Conservation (phyloP, 176 grass and related monocot genomes). For the Hsuehochloa calcarea region DNA sequence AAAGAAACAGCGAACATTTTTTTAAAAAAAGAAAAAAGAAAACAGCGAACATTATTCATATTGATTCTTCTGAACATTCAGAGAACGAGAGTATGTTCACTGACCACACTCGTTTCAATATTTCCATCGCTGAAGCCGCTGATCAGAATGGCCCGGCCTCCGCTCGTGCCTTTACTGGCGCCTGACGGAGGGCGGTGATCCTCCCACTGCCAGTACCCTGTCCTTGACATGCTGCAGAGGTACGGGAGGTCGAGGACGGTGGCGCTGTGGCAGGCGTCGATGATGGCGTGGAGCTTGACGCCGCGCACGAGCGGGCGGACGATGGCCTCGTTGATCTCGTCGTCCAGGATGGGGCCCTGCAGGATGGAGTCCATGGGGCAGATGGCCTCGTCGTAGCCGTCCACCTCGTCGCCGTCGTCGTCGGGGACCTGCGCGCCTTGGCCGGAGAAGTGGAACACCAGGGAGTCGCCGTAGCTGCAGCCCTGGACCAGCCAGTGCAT, state of each 20-base stretch:
- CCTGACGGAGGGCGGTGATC: constrained; percentile 33
- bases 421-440: constrained; percentile 69
- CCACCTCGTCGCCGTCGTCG: constrained; percentile 62
- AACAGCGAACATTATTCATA: background rate
- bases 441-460: constrained; percentile 96
- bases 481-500: constrained; percentile 88
- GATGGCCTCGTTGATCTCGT: constrained; percentile 79
- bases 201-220: constrained; percentile 32
- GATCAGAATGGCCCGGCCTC: constrained; percentile 41
- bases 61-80: background rate
- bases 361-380: constrained; percentile 79
- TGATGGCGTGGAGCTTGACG: constrained; percentile 75
- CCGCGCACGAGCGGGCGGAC: constrained; percentile 66
- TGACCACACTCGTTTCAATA: constrained; percentile 15
- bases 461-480: constrained; percentile 67
- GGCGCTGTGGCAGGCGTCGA: constrained; percentile 83
- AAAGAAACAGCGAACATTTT: background rate
- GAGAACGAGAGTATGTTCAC: background rate
- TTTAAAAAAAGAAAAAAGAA: too few relatives aligned
- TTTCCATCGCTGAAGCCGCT: constrained; percentile 49
- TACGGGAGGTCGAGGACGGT: constrained; percentile 80
- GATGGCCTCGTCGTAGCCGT: constrained; percentile 89
- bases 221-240: constrained; percentile 55
- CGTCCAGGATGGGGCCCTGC: constrained; percentile 66
- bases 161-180: constrained; percentile 35